These are phyloP conservation scores for Colletotrichum gloeosporioides DNA, from an alignment of 2,329 filamentous ascomycete species.

Conservation along the genomic window DNA sequence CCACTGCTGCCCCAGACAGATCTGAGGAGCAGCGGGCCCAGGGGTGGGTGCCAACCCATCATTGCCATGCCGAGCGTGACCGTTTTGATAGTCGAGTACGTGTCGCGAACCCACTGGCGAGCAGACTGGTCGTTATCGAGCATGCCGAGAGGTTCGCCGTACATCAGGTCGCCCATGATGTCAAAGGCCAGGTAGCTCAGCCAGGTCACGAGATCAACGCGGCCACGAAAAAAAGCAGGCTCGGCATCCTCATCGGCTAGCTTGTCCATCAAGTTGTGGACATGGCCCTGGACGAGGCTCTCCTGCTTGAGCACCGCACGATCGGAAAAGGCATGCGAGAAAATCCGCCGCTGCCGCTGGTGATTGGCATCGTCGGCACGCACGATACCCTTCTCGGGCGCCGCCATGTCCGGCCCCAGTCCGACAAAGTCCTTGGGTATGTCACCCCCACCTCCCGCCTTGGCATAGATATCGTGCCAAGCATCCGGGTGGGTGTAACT, in stretches of 20 bases:
- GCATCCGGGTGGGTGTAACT: constrained; percentile 21
- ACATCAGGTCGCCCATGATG: constrained; percentile 34
- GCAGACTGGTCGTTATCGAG: constrained; percentile 25
- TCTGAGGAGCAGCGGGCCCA: constrained; percentile 9
- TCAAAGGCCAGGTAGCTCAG: constrained; percentile 33
- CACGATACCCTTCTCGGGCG: constrained; percentile 24
- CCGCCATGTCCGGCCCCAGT: constrained; percentile 34
- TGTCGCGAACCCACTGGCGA: constrained; percentile 30
- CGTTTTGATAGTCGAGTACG: constrained; percentile 26
- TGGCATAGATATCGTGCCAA: constrained; percentile 23
- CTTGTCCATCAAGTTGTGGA: constrained; percentile 15
- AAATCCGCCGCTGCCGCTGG: constrained; percentile 22
- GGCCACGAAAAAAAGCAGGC: not conserved
- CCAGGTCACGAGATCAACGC: constrained; percentile 28
- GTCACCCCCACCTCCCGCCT: constrained; percentile 16
- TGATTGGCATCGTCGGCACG: constrained; percentile 9
- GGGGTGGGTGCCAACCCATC: constrained; percentile 7
- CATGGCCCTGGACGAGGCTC: constrained; percentile 29
- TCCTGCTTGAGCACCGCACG: constrained; percentile 35
- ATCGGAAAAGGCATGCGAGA: constrained; percentile 35
- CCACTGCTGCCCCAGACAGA: constrained; percentile 3
- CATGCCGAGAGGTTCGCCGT: constrained; percentile 33
- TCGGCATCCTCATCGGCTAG: not conserved
- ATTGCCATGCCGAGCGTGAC: constrained; percentile 19
- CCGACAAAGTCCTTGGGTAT: constrained; percentile 31